Conservation (phyloP, 2,329 filamentous ascomycete genomes). For the Monilinia fructigena region DNA sequence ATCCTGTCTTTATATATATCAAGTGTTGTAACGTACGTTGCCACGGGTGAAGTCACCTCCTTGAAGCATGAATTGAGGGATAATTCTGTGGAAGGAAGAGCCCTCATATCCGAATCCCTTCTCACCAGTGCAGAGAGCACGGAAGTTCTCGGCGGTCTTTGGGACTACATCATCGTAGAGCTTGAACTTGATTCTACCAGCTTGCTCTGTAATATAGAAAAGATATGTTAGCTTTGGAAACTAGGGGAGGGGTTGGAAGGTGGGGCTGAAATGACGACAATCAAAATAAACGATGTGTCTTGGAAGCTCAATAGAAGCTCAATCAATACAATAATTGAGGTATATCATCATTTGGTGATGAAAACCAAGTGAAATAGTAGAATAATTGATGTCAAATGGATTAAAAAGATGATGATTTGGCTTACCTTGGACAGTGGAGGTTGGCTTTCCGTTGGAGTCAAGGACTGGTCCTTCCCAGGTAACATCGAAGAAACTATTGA, state of each 20-base stretch:
- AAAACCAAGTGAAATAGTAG: not conserved
- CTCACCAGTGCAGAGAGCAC: constrained; percentile 80
- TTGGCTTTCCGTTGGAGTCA: constrained; percentile 57
- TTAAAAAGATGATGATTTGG: constrained; percentile 22
- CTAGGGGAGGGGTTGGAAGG: constrained; percentile 20
- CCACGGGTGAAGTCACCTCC: constrained; percentile 92
- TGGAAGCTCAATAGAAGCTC: constrained; percentile 22
- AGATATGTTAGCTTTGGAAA: constrained; percentile 32
- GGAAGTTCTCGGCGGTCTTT: constrained; percentile 96
- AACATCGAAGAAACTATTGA: constrained; percentile 66
- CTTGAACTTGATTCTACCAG: constrained; percentile 83
- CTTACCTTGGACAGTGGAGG: constrained; percentile 60
- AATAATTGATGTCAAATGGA: constrained; percentile 20
- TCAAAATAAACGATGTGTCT: constrained; percentile 26
- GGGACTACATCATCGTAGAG: constrained; percentile 76
- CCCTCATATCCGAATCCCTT: constrained; percentile 80
- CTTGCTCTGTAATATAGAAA: constrained; percentile 51
- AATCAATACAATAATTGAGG: not conserved
- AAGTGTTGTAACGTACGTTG: constrained; percentile 62
- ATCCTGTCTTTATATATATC: constrained; percentile 26
- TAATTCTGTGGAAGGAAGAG: constrained; percentile 89
- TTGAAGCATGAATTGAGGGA: constrained; percentile 92
- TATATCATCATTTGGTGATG: not conserved
- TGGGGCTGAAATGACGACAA: constrained; percentile 28
- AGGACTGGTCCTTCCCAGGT: constrained; percentile 71